phyloP scores from a whole-genome alignment of 306 rosid genomes.

The Fagus sylvatica region DNA sequence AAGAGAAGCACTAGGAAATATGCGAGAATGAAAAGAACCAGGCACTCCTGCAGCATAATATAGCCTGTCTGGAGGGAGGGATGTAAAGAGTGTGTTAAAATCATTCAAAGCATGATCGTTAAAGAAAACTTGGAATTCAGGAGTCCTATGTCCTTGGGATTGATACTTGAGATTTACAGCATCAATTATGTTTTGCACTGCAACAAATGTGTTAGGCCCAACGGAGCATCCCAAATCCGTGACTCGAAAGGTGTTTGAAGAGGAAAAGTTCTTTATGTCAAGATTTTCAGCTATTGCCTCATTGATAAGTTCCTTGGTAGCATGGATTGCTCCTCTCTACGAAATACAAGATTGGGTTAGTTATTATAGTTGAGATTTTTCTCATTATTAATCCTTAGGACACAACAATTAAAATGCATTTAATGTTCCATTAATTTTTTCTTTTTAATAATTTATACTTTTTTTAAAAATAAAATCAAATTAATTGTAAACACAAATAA shows the following conservation, averaged over 20 bases:
- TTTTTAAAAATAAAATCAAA: no score
- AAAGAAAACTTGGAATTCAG: conserved; percentile 35
- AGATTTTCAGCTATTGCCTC: conserved; percentile 27
- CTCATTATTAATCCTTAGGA: no score
- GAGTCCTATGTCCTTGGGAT: neutral
- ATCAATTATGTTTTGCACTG: conserved; percentile 29
- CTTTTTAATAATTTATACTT: no score
- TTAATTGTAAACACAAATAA: no score
- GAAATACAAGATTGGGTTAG: neutral
- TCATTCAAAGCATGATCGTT: conserved; percentile 39
- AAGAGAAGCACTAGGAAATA: conserved; percentile 30
- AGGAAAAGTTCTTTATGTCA: neutral
- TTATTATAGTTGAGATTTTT: no score
- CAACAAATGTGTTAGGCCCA: conserved; percentile 39
- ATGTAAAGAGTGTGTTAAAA: conserved; percentile 36
- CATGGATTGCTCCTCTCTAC: neutral
- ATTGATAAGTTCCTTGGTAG: conserved; percentile 14
- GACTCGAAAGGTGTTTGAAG: conserved; percentile 19
- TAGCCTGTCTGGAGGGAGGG: conserved; percentile 7
- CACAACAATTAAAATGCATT: no score
- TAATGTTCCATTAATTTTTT: no score
- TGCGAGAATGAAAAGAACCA: conserved; percentile 32
- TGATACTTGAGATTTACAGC: conserved; percentile 20
- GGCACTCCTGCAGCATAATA: conserved; percentile 28
- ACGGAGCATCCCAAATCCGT: conserved; percentile 47